phyloP scores from a whole-genome alignment of 1,139 yeast genomes.

The Scheffersomyces parashehatae region DNA sequence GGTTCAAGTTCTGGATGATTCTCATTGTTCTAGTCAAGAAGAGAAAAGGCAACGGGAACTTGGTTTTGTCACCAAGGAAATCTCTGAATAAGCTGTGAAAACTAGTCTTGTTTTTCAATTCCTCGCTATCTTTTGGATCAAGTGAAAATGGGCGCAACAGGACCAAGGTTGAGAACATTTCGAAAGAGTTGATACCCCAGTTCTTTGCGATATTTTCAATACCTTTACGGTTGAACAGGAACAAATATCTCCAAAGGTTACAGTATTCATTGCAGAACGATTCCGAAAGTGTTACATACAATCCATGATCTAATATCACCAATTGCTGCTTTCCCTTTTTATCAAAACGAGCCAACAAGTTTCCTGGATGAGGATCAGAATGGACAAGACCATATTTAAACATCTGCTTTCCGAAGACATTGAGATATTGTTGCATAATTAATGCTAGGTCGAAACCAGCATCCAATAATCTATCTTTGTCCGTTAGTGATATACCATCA shows the following conservation, averaged over 20 bases:
- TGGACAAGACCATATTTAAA: constrained; percentile 77
- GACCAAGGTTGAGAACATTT: constrained; percentile 61
- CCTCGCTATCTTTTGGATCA: constrained; percentile 24
- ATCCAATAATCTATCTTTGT: constrained; percentile 41
- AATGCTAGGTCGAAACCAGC: constrained; percentile 41
- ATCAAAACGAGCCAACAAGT: constrained; percentile 54
- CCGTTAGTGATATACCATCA: constrained; percentile 61
- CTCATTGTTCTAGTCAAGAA: constrained; percentile 73
- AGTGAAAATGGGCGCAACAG: constrained; percentile 47
- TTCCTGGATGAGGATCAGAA: constrained; percentile 86
- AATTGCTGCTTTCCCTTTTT: constrained; percentile 51
- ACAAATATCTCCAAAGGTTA: constrained; percentile 62
- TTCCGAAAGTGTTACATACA: constrained; percentile 56
- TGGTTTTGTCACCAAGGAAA: constrained; percentile 61
- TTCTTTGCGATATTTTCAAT: constrained; percentile 47
- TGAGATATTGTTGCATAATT: constrained; percentile 54
- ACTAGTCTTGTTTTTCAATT: constrained; percentile 12
- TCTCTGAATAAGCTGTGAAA: constrained; percentile 25
- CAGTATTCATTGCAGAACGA: constrained; percentile 59
- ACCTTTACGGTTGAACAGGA: constrained; percentile 52
- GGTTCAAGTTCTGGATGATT: constrained; percentile 70
- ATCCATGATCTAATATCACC: constrained; percentile 75
- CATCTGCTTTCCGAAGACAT: constrained; percentile 65
- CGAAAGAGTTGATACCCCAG: constrained; percentile 78
- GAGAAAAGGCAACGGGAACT: constrained; percentile 65